These are phyloP conservation scores for Acephala macrosclerotiorum DNA, from an alignment of 2,329 filamentous ascomycete species.

Conservation along the genomic window DNA sequence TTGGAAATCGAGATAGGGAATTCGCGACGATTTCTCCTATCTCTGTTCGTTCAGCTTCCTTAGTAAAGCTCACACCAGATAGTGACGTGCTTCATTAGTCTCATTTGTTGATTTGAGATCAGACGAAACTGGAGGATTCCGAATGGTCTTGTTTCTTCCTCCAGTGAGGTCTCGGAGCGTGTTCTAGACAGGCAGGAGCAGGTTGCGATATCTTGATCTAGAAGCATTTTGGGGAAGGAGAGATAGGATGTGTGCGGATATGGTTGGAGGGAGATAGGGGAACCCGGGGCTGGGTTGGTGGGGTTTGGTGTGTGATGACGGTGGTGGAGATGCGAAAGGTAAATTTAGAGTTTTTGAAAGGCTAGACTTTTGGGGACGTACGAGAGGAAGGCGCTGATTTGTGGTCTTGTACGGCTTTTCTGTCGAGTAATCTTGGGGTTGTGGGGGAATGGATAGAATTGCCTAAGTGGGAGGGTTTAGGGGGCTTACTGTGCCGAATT, in stretches of 20 bases:
- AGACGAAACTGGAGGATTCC: neutral
- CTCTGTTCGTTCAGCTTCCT: neutral
- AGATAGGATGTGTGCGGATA: neutral
- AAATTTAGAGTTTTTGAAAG: neutral
- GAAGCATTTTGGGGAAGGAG: neutral
- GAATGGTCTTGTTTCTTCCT: neutral
- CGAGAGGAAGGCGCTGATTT: neutral
- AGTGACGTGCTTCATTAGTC: neutral
- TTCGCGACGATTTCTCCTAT: slow-evolving; percentile 1
- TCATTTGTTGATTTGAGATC: neutral
- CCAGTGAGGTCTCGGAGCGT: neutral
- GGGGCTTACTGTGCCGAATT: neutral
- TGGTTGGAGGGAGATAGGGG: slow-evolving; percentile 5
- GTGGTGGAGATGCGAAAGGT: neutral
- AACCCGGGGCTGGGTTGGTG: neutral
- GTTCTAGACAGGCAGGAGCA: neutral
- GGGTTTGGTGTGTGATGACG: neutral
- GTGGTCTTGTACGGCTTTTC: neutral
- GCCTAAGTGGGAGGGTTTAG: neutral
- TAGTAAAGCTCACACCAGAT: neutral
- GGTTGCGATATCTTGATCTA: neutral
- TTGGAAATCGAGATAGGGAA: slow-evolving; percentile 5
- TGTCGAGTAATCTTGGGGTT: neutral
- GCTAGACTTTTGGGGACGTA: neutral
- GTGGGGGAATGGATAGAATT: neutral